These are phyloP conservation scores for Phyllosticta citribraziliensis DNA, from an alignment of 2,329 filamentous ascomycete species.

Conservation along the genomic window DNA sequence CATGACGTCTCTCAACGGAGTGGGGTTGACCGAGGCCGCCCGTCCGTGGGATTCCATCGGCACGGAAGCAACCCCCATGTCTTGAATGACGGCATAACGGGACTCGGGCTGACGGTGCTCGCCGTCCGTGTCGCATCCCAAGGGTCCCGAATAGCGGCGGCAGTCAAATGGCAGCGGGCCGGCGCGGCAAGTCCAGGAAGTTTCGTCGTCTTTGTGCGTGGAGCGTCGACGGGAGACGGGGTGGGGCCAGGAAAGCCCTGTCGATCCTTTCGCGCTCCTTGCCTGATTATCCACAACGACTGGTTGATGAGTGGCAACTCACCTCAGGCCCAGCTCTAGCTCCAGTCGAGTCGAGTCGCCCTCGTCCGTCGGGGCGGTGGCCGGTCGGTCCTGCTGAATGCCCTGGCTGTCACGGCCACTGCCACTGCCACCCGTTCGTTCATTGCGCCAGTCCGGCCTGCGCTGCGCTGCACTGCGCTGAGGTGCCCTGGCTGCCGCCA, in stretches of 20 bases:
- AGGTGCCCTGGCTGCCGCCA: neutral
- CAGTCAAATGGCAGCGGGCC: neutral
- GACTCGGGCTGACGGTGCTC: neutral
- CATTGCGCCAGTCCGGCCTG: neutral
- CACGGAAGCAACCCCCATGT: neutral
- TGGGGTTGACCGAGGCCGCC: neutral
- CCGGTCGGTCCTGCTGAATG: neutral
- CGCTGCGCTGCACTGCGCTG: neutral
- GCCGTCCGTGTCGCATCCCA: neutral
- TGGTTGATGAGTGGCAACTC: neutral
- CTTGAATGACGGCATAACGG: neutral
- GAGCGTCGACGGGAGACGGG: neutral
- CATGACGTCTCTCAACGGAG: neutral
- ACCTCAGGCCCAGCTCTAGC: too few species aligned
- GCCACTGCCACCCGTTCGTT: neutral
- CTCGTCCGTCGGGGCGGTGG: neutral
- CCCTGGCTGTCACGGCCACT: neutral
- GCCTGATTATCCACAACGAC: neutral
- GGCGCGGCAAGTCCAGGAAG: neutral
- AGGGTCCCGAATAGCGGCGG: neutral
- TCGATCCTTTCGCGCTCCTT: neutral
- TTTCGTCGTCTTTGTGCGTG: neutral
- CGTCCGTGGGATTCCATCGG: neutral
- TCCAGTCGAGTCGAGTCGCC: too few species aligned
- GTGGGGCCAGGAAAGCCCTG: neutral